These are phyloP conservation scores for Vanrija humicola DNA, from an alignment of 1,284 basidiomycete species.

Conservation along the genomic window DNA sequence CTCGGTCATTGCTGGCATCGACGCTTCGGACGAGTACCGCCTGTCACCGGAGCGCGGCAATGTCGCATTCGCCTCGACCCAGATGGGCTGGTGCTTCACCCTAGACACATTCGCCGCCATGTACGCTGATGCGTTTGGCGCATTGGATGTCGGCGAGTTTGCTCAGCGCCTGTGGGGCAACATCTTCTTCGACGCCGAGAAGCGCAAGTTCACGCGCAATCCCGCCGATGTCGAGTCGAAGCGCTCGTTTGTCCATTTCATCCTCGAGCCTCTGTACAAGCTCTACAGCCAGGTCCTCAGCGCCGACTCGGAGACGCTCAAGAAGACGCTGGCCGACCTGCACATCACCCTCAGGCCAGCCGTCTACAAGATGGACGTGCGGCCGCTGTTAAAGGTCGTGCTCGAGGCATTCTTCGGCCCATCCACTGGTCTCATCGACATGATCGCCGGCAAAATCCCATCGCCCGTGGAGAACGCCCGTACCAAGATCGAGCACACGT, in stretches of 20 bases:
- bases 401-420: conserved; percentile 94
- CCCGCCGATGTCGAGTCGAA: conserved; percentile 73
- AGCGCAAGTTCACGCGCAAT: conserved; percentile 83
- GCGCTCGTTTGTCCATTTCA: conserved; percentile 92
- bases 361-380: conserved; percentile 97
- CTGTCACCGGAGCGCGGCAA: conserved; percentile 93
- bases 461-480: conserved; percentile 69
- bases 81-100: conserved; percentile 98
- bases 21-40: conserved; percentile 79
- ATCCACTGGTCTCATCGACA: conserved; percentile 81
- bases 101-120: conserved; percentile 90
- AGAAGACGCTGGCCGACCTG: conserved; percentile 70
- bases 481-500: conserved; percentile 75
- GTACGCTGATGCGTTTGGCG: conserved; percentile 79
- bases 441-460: conserved; percentile 85
- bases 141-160: conserved; percentile 55
- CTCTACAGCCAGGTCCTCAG: conserved; percentile 90
- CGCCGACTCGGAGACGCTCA: conserved; percentile 79
- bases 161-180: conserved; percentile 96
- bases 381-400: conserved; percentile 88
- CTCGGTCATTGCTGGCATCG: conserved; percentile 84
- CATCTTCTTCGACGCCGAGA: conserved; percentile 82
- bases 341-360: conserved; percentile 86
- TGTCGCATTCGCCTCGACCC: conserved; percentile 93
- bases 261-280: conserved; percentile 95